These are phyloP conservation scores for Meyerozyma athensensis DNA, from an alignment of 1,139 yeast genomes.

Conservation along the genomic window DNA sequence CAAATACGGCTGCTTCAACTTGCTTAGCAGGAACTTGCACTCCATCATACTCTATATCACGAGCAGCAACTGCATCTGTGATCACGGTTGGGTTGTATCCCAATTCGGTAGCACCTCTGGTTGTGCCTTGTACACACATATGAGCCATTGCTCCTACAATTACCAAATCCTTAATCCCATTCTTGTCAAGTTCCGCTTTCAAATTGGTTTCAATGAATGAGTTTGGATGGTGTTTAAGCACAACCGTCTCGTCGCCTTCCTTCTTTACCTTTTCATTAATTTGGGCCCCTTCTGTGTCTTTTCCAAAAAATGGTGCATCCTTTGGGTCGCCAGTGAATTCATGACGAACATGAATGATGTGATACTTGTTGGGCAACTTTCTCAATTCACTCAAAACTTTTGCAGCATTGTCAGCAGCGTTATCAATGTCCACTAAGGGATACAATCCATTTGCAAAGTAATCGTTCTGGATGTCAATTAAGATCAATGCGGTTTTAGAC, in stretches of 20 bases:
- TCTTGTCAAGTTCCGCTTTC: constrained; percentile 4
- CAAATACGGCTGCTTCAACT: constrained; percentile 6
- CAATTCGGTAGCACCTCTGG: constrained; percentile 7
- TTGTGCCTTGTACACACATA: constrained; percentile 7
- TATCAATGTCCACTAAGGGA: constrained; percentile 6
- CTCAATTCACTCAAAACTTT: not conserved
- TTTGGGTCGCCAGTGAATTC: constrained; percentile 7
- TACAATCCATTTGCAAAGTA: constrained; percentile 6
- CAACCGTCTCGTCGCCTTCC: constrained; percentile 5
- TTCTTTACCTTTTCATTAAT: constrained; percentile 5
- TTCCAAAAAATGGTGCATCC: constrained; percentile 8
- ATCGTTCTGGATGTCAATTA: constrained; percentile 8
- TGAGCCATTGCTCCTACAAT: constrained; percentile 8
- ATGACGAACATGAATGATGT: constrained; percentile 8
- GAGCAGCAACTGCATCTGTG: constrained; percentile 7
- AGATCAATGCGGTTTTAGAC: constrained; percentile 7
- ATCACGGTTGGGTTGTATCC: constrained; percentile 8
- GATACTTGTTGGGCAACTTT: constrained; percentile 3
- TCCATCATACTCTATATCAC: constrained; percentile 7
- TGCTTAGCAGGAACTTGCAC: constrained; percentile 7
- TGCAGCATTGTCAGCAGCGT: constrained; percentile 6
- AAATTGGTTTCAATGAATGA: constrained; percentile 7
- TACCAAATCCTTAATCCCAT: constrained; percentile 5
- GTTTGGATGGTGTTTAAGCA: constrained; percentile 6
- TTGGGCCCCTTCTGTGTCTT: constrained; percentile 8